These are phyloP conservation scores for Calonectria hawksworthii DNA, from an alignment of 2,329 filamentous ascomycete genomes.

Conservation along the genomic window DNA sequence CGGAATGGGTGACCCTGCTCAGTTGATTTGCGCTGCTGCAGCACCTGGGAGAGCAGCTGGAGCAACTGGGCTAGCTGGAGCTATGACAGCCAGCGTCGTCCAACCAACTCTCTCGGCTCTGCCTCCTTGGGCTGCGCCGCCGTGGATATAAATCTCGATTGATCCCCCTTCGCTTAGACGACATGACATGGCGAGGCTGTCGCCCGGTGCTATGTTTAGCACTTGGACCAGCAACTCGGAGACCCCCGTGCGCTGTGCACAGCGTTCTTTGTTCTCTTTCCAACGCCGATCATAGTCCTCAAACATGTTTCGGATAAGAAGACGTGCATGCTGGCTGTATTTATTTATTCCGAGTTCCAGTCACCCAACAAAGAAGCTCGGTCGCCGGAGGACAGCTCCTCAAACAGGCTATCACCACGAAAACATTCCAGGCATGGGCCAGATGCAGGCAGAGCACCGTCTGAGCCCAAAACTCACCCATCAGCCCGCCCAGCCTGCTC, in stretches of 20 bases:
- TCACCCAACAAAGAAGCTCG: not conserved
- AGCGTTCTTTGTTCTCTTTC: not conserved
- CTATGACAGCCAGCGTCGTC: constrained; percentile 4
- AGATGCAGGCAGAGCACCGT: not conserved
- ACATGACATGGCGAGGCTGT: not conserved
- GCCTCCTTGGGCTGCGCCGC: not conserved
- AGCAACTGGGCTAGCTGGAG: not conserved
- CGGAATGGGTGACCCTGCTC: constrained; percentile 2
- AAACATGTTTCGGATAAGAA: constrained; percentile 10
- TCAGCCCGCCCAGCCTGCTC: not conserved
- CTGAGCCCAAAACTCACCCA: not conserved
- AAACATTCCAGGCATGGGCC: not conserved
- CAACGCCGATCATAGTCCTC: not conserved
- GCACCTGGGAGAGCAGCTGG: not conserved
- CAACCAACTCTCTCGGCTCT: constrained; percentile 8
- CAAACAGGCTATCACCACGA: not conserved
- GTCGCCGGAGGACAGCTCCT: not conserved
- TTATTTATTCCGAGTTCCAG: not conserved
- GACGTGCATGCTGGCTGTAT: not conserved
- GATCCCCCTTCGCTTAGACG: constrained; percentile 8
- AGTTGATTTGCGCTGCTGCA: constrained; percentile 18
- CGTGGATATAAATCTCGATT: constrained; percentile 6
- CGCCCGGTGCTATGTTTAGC: not conserved
- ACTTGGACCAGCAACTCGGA: not conserved
- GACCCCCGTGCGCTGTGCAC: not conserved